Conservation (phyloP, 805 yeast genomes). For the Zygotorulaspora danielsina region DNA sequence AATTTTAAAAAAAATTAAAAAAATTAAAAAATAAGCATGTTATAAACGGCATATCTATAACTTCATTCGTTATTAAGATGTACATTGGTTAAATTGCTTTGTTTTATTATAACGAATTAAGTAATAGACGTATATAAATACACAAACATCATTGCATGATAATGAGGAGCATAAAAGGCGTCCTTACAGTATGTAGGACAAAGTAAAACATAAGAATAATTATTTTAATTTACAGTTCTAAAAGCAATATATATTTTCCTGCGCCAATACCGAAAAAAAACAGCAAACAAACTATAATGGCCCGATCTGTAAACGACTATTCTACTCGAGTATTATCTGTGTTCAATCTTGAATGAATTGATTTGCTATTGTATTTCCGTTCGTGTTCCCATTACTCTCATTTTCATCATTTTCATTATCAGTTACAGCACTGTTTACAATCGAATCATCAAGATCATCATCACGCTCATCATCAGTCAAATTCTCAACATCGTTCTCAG, state of each 20-base stretch:
- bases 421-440: not conserved
- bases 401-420: conserved; percentile 3
- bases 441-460: conserved; percentile 4
- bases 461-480: conserved; percentile 8
- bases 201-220: not conserved
- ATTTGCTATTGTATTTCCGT: conserved; percentile 16
- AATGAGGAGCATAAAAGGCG: too few species aligned
- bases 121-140: conserved; percentile 1
- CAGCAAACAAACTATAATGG: not conserved
- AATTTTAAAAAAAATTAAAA: not conserved
- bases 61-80: not conserved
- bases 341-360: conserved; percentile 15
- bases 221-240: not conserved
- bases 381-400: conserved; percentile 7
- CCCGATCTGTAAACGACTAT: not conserved
- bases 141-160: not conserved
- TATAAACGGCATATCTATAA: not conserved
- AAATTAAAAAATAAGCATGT: not conserved
- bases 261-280: too few species aligned
- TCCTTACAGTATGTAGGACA: too few species aligned
- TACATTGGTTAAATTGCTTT: not conserved
- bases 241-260: not conserved
- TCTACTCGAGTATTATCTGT: too few species aligned
- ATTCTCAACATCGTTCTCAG: conserved; percentile 1
- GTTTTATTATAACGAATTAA: not conserved